These are phyloP conservation scores for Chionographis japonica DNA, from an alignment of 106 monocot species.

Conservation along the genomic window DNA sequence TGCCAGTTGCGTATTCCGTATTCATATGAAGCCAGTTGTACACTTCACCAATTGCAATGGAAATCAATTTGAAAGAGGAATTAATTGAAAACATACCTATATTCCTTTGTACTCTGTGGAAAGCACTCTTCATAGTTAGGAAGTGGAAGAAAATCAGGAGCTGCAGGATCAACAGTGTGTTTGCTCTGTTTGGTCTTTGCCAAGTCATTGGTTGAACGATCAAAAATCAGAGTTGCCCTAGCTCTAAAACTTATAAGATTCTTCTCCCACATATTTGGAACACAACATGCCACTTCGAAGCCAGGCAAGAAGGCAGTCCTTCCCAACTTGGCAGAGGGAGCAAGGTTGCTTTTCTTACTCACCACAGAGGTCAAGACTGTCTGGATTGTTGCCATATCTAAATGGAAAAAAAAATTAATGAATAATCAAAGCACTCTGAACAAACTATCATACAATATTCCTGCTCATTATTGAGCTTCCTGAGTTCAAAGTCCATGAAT, in stretches of 20 bases:
- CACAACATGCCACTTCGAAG: constrained; percentile 18
- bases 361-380: constrained; percentile 30
- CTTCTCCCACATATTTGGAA: constrained; percentile 14
- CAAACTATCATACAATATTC: not conserved
- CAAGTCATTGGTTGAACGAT: constrained; percentile 33
- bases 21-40: too few relatives aligned
- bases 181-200: constrained; percentile 46
- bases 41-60: not conserved
- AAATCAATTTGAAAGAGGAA: not conserved
- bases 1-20: too few relatives aligned
- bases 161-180: constrained; percentile 74
- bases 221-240: constrained; percentile 58
- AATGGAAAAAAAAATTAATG: constrained; percentile 4
- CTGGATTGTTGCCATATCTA: constrained; percentile 53
- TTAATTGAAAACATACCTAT: constrained; percentile 29
- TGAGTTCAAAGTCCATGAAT: too few relatives aligned
- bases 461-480: not conserved
- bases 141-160: constrained; percentile 90
- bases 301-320: constrained; percentile 35
- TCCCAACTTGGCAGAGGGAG: constrained; percentile 19
- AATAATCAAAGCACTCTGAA: not conserved
- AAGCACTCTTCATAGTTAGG: constrained; percentile 89
- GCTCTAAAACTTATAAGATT: constrained; percentile 7
- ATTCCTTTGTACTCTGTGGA: constrained; percentile 90
- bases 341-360: constrained; percentile 18